phyloP scores from a whole-genome alignment of 176 grass and related monocot species.

The Puya raimondii region DNA sequence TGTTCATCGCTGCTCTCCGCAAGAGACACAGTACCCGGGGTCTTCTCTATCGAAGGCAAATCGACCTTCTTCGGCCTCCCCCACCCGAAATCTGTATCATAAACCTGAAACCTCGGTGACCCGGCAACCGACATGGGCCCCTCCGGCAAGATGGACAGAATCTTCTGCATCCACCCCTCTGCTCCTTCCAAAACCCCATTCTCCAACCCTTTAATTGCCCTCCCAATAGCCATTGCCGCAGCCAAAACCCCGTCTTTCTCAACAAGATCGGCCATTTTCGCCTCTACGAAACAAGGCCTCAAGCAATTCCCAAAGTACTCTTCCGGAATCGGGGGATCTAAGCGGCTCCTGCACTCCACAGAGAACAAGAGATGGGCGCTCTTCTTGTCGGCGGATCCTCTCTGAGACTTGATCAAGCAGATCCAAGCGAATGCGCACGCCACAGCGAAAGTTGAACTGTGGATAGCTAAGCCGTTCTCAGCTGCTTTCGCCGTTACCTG shows the following conservation, averaged over 20 bases:
- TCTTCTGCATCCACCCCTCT: constrained; percentile 76
- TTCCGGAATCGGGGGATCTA: constrained; percentile 52
- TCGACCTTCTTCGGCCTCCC: constrained; percentile 70
- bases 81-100: constrained; percentile 66
- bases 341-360: constrained; percentile 68
- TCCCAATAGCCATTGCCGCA: constrained; percentile 55
- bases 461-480: constrained; percentile 12
- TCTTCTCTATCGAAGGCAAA: constrained; percentile 81
- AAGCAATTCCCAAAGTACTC: constrained; percentile 96
- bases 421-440: constrained; percentile 88
- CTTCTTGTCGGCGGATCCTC: background rate
- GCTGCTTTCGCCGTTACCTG: constrained; percentile 22
- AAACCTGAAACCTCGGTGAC: constrained; percentile 71
- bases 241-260: constrained; percentile 37
- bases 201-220: constrained; percentile 45
- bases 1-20: constrained; percentile 50
- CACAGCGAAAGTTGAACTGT: constrained; percentile 81
- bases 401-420: constrained; percentile 41
- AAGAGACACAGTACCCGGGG: constrained; percentile 78
- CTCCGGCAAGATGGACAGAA: constrained; percentile 51
- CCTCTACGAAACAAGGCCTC: constrained; percentile 81
- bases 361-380: constrained; percentile 83
- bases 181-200: constrained; percentile 64
- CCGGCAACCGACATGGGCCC: constrained; percentile 89
- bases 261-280: constrained; percentile 30